These are phyloP conservation scores for Ophiostoma populinum DNA, from an alignment of 2,329 filamentous ascomycete species.

Conservation along the genomic window DNA sequence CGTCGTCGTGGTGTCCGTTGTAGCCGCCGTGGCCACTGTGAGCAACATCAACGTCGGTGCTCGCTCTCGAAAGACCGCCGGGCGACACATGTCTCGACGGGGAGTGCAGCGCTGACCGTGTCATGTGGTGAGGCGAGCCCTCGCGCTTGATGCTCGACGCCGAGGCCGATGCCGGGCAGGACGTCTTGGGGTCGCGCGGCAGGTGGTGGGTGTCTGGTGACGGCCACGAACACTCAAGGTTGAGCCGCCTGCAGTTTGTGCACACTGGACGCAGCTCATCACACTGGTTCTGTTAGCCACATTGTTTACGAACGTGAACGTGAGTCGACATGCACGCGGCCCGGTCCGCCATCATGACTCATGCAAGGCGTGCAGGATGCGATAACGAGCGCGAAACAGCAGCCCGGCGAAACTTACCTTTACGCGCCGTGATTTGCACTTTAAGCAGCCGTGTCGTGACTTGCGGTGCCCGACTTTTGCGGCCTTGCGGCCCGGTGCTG, in stretches of 20 bases:
- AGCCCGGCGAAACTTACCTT: conserved; percentile 12
- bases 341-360: too few species aligned
- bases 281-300: conserved; percentile 11
- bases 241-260: conserved; percentile 14
- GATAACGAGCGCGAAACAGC: neutral
- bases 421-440: conserved; percentile 16
- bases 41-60: conserved; percentile 3
- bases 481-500: too few species aligned
- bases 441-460: conserved; percentile 17
- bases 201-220: neutral
- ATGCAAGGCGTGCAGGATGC: neutral
- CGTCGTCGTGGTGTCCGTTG: neutral
- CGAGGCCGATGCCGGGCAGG: neutral
- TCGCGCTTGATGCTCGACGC: neutral
- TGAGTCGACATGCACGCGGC: neutral
- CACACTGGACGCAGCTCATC: conserved; percentile 14
- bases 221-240: conserved; percentile 13
- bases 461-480: conserved; percentile 17
- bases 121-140: neutral
- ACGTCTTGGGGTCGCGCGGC: neutral
- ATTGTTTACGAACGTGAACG: too few species aligned
- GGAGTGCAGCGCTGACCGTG: neutral
- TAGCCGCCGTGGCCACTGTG: neutral
- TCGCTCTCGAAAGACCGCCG: neutral
- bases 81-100: neutral